Conservation (phyloP, 257 asterid species). For the Coffea canephora region DNA sequence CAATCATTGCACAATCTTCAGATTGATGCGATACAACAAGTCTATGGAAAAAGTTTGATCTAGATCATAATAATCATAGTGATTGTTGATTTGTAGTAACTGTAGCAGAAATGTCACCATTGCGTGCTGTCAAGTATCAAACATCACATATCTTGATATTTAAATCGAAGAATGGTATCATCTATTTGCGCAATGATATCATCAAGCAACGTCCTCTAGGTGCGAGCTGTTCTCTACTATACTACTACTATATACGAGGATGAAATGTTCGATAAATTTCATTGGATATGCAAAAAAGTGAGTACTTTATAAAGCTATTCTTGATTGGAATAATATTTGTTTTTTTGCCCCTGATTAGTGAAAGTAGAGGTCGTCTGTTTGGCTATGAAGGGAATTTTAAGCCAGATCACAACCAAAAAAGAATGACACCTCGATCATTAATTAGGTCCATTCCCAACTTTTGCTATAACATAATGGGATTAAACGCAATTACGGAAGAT, state of each 20-base stretch:
- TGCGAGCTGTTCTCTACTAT: constrained; percentile 11
- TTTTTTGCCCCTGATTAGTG: neutral
- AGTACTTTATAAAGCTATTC: constrained; percentile 2
- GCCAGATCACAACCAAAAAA: neutral
- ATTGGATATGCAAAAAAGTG: constrained; percentile 23
- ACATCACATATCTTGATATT: neutral
- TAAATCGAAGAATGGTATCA: neutral
- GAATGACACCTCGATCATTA: neutral
- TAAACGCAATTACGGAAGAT: neutral
- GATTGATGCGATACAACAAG: too few relatives aligned
- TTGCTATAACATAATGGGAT: neutral
- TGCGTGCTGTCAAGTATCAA: neutral
- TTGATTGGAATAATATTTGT: neutral
- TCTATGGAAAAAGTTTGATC: too few relatives aligned
- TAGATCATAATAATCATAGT: too few relatives aligned
- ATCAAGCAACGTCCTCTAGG: neutral
- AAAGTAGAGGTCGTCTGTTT: constrained; percentile 7
- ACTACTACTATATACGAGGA: neutral
- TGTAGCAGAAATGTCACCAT: too few relatives aligned
- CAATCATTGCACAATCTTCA: too few relatives aligned
- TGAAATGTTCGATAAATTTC: neutral
- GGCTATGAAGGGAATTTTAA: constrained; percentile 7
- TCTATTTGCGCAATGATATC: neutral
- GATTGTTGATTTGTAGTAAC: too few relatives aligned
- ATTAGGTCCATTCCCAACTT: constrained; percentile 12